Evolutionary conservation across 148 eudicot species (phyloP), one percentile per base, ranked within the genome.

Genomic region (Rheum nobile): DNA sequence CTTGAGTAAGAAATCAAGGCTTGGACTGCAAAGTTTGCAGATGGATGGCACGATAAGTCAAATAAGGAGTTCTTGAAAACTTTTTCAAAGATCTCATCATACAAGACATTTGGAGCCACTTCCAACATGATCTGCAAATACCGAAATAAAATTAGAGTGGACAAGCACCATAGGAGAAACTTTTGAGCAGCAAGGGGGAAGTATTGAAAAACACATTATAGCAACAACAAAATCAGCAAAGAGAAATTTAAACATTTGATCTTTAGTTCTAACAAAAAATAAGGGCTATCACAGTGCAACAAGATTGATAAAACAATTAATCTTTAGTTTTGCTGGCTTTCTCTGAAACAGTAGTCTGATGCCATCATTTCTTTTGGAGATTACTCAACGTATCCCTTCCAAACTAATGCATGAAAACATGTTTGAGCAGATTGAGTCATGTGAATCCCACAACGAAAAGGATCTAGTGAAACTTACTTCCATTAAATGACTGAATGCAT

Each of bases 401-500:
- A 32, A 65, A 65, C 5, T 65, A 65, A 24, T 34, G 41, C 39
- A 32, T 24, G 37, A 13, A 61, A 28, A 32, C 41, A 13, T 65
- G 70, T 32, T 65, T 16, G 70, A 65, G 39, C 32, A 31, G 70
- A 65, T 65, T 12, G 9, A 6, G 2, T 61, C 67, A 35, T 13
- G 19, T 61, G 6, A 61, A 28, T 61, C 35, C 67, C 41, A 42
- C 71, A 61, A 16, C 2, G 22, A 17, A 29, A 29, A 35, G 13
- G 52, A 22, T 42, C 32, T 1, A 52, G 22, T 11, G 44, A 43
- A 43, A 14, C 79, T 74, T 81, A 95, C 98, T 97, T 91, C 98
- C 97, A 91, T 90, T 75, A 95, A 84, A 90, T 85, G 98, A 82
- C 96, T 88, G 74, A 77, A 95, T 71, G 96, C 92, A 88, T 80